Evolutionary conservation across 495 filamentous ascomycete species (phyloP), one percentile per base, ranked within the genome.

Genomic region (Staphylotrichum tortipilum): DNA sequence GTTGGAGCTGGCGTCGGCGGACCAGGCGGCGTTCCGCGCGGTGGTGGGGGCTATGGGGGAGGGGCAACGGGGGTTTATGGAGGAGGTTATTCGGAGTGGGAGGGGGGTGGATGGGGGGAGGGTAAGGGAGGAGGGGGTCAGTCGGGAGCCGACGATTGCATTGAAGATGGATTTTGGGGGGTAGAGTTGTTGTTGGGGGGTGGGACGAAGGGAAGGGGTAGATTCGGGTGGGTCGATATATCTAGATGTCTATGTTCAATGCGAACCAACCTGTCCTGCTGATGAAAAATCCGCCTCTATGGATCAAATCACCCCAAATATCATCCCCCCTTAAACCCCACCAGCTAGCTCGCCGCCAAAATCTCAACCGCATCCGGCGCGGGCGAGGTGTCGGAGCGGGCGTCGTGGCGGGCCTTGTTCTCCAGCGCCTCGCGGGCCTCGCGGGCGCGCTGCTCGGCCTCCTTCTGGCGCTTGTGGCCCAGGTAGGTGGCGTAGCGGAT

Each of bases 141-240:
- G n/a, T n/a, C n/a, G 75, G 29, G 79, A 82, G 67, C 94, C 92
- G 12, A 94, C 70, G 52, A 99, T 99, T 77, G 88, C 88, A 44
- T 62, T 99, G 65, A 88, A 91, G 74, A 89, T 97, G 85, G 77
- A 95, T 61, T 96, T 98, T 78, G 77, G 77, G 3, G 64, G 64
- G 14, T 55, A n/a, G 44, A 56, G n/a, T 30, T 11, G 24, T 1
- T n/a, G 19, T 26, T 34, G 22, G 12, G n/a, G 14, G 7, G 9
- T 40, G 5, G 15, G 34, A 36, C 6, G 22, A 24, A n/a, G 42
- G 28, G 50, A 45, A 24, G 21, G 31, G 35, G 17, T 11, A n/a
- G n/a, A n/a, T n/a, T n/a, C n/a, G n/a, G n/a, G n/a, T n/a, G n/a
- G n/a, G n/a, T n/a, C n/a, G 7, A 2, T 29, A 19, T 44, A 1